Percentiles rank a stretch among this genome's conserved stretches.
Evolutionary conservation across 257 asterid genomes (phyloP).

Genomic region (Misopates orontium): DNA sequence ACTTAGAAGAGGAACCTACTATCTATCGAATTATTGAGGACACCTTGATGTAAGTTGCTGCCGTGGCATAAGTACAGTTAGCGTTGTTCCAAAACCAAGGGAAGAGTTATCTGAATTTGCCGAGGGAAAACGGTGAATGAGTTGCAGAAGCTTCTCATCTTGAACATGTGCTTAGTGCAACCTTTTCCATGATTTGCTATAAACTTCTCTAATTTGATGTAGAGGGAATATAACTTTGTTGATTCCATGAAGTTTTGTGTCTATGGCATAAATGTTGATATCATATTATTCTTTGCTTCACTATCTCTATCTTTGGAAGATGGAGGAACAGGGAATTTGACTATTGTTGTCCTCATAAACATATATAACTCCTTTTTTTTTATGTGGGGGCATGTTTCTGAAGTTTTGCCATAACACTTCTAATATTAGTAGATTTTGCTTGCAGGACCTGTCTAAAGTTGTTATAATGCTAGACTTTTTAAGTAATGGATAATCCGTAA

Average conservation of each 20-base stretch:
- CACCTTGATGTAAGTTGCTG: neutral
- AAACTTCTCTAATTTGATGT: neutral
- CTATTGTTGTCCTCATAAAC: neutral
- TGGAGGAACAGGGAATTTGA: neutral
- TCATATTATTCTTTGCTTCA: neutral
- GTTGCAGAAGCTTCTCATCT: neutral
- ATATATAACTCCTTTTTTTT: no score
- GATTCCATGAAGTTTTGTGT: no score
- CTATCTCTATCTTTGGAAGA: neutral
- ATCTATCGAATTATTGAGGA: slow-evolving; percentile 1
- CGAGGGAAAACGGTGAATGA: no score
- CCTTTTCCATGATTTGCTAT: neutral
- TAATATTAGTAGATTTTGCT: no score
- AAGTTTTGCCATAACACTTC: no score
- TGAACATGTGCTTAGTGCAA: neutral
- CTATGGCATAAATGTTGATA: no score
- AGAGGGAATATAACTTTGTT: neutral
- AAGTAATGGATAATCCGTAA: no score
- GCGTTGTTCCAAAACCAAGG: neutral
- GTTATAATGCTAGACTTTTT: no score
- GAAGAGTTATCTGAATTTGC: no score
- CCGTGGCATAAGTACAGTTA: neutral
- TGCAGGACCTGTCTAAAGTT: no score
- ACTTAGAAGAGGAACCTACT: no score
- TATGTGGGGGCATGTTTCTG: no score